These are phyloP conservation scores for Paramecium sonneborni DNA, from an alignment of 73 alveolate genomes.

Conservation along the genomic window DNA sequence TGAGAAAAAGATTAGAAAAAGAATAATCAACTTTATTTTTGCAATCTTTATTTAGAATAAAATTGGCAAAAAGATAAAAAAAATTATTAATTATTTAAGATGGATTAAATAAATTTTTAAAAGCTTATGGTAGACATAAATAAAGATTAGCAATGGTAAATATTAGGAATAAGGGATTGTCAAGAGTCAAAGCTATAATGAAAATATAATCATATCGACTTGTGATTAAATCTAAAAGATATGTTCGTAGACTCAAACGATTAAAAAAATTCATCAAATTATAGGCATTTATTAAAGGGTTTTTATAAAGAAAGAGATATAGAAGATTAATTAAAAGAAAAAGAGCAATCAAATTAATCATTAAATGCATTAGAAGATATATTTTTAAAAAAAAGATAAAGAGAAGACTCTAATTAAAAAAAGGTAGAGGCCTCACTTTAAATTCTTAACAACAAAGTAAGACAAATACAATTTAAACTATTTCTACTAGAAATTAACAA, in stretches of 20 bases:
- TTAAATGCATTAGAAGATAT: neutral
- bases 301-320: neutral
- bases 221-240: constrained; percentile 50
- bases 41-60: neutral
- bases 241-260: constrained; percentile 29
- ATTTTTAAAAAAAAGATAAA: constrained; percentile 7
- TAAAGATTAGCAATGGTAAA: neutral
- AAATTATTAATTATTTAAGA: neutral
- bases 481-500: neutral
- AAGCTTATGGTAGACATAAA: neutral
- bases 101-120: neutral
- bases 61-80: neutral
- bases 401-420: neutral
- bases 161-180: neutral
- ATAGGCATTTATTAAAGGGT: constrained; percentile 5
- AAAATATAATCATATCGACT: constrained; percentile 12
- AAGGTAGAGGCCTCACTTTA: neutral
- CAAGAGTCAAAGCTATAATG: neutral
- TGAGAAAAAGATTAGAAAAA: neutral
- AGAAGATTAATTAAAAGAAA: neutral
- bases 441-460: neutral
- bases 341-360: neutral
- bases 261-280: constrained; percentile 21
- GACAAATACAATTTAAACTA: neutral
- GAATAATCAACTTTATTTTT: neutral